Evolutionary conservation across 1,284 basidiomycete species (phyloP).

Genomic region (Uromyces viciae-fabae): DNA sequence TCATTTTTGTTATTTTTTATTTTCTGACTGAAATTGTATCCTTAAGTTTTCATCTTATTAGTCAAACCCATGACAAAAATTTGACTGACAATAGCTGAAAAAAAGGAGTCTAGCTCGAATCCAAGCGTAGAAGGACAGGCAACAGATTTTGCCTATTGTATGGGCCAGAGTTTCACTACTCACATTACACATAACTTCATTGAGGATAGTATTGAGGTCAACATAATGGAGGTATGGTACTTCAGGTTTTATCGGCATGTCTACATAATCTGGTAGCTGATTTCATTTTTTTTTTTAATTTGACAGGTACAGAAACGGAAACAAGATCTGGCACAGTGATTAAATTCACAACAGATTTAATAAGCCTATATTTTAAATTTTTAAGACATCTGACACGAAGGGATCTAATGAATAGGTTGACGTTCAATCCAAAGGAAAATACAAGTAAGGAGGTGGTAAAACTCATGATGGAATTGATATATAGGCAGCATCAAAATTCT

Average conservation of each 20-base stretch:
- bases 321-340: background rate
- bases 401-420: background rate
- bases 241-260: background rate
- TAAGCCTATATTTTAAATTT: background rate
- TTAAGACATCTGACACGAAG: background rate
- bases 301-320: conserved; percentile 10
- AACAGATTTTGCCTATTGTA: background rate
- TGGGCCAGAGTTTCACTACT: background rate
- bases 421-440: background rate
- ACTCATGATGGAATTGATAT: background rate
- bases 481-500: background rate
- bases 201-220: background rate
- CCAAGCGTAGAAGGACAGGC: conserved; percentile 1
- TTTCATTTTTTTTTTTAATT: background rate
- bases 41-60: too few species aligned
- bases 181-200: background rate
- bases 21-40: too few species aligned
- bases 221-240: background rate
- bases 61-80: too few species aligned
- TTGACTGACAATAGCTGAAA: too few species aligned
- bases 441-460: background rate
- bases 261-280: background rate
- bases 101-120: conserved; percentile 1
- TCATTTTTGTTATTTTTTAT: too few species aligned
- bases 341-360: too few species aligned